Evolutionary conservation across 2,329 filamentous ascomycete species (phyloP).

Genomic region (Colletotrichum tropicale): DNA sequence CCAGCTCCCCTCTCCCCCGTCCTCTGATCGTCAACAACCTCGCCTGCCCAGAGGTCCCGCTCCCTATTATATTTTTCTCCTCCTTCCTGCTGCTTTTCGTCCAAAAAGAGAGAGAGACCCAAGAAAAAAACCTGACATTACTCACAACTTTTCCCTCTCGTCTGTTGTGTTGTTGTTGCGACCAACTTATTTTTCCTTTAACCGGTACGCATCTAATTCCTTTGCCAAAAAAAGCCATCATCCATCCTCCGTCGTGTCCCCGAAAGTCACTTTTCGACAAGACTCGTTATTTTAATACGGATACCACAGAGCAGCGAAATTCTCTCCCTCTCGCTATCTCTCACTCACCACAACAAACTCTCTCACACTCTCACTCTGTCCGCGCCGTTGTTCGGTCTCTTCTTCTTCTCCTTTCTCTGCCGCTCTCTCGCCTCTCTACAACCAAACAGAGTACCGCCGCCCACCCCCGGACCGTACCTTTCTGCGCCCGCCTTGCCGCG

Average conservation of each 20-base stretch:
- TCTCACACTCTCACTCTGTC: background rate
- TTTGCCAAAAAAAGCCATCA: background rate
- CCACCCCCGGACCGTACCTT: background rate
- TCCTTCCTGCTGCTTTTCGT: background rate
- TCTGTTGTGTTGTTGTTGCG: conserved; percentile 12
- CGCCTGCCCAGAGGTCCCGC: conserved; percentile 4
- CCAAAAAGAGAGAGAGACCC: background rate
- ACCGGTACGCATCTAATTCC: conserved; percentile 12
- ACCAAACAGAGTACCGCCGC: conserved; percentile 3
- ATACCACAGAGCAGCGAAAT: background rate
- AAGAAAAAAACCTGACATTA: background rate
- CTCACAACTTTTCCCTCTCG: background rate
- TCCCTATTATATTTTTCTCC: background rate
- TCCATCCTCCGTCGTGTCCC: background rate
- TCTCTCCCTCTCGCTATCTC: background rate
- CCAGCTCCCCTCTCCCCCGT: background rate
- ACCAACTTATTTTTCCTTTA: background rate
- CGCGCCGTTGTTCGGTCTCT: background rate
- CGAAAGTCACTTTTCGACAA: background rate
- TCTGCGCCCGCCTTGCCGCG: background rate
- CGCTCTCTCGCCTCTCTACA: conserved; percentile 23
- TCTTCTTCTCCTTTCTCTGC: conserved; percentile 18
- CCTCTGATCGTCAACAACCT: conserved; percentile 12
- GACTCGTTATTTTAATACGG: conserved; percentile 13
- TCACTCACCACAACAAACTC: background rate